A percentile compares a stretch with the other conserved stretches of the same genome.
These are phyloP conservation scores for Rubia tinctorum DNA, from an alignment of 305 asterid species.

Conservation along the genomic window DNA sequence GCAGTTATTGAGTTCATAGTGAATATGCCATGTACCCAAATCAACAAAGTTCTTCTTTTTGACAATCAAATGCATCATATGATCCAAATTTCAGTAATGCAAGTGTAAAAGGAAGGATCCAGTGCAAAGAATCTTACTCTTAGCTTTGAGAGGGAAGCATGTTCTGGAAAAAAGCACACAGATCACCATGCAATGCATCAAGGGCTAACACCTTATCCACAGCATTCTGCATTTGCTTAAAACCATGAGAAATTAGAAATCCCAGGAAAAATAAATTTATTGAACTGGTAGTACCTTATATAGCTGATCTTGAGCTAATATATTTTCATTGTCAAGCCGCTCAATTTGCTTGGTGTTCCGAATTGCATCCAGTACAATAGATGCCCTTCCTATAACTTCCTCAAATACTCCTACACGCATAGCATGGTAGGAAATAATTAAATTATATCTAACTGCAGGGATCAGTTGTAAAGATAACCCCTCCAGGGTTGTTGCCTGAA, in stretches of 20 bases:
- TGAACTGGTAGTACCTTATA: constrained; percentile 49
- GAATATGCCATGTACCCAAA: not conserved
- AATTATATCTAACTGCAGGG: not conserved
- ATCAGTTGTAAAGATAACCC: not conserved
- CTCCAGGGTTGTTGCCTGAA: not conserved
- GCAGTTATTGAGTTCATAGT: not conserved
- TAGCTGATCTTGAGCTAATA: constrained; percentile 65
- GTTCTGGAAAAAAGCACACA: constrained; percentile 47
- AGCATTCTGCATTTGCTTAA: constrained; percentile 49
- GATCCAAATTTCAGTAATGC: not conserved
- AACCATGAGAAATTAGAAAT: not conserved
- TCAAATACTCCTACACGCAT: constrained; percentile 57
- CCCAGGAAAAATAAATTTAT: not conserved
- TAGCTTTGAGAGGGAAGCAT: constrained; percentile 38
- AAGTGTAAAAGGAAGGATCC: no score
- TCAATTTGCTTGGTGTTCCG: constrained; percentile 46
- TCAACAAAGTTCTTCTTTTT: constrained; percentile 1
- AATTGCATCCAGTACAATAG: constrained; percentile 47
- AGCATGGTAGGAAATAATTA: constrained; percentile 11
- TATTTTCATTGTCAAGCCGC: constrained; percentile 47
- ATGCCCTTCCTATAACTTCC: constrained; percentile 75
- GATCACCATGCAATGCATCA: constrained; percentile 55
- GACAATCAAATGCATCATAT: not conserved
- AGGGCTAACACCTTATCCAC: constrained; percentile 59
- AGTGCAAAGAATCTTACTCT: not conserved